phyloP scores from a whole-genome alignment of 495 filamentous ascomycete genomes.

The Neurospora hispaniola region DNA sequence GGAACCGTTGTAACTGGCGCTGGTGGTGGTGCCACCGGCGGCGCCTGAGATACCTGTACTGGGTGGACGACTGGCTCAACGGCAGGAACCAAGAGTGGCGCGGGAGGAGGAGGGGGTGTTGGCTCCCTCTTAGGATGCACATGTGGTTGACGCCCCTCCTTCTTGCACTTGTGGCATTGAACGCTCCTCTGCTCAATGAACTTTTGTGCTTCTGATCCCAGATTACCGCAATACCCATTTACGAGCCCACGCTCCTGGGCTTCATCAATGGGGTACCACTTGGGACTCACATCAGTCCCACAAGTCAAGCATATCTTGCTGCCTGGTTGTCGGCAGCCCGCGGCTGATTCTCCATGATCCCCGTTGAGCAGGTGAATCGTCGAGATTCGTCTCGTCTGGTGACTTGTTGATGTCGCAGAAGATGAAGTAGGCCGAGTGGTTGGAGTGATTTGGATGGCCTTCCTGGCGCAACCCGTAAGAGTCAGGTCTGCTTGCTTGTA shows the following conservation, averaged over 20 bases:
- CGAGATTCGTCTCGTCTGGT: conserved; percentile 30
- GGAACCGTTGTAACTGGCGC: conserved; percentile 2
- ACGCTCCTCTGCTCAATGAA: conserved; percentile 41
- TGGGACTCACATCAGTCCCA: conserved; percentile 47
- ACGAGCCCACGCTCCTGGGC: conserved; percentile 29
- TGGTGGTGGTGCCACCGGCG: conserved; percentile 36
- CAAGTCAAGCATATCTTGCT: conserved; percentile 47
- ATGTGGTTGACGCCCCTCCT: conserved; percentile 25
- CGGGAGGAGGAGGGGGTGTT: conserved; percentile 24
- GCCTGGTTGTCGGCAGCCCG: conserved; percentile 16
- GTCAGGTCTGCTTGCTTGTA: conserved; percentile 92
- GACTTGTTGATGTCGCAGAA: conserved; percentile 24
- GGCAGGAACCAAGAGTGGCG: background rate
- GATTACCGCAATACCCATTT: conserved; percentile 30
- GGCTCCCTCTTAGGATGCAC: conserved; percentile 23
- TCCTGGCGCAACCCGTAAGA: conserved; percentile 82
- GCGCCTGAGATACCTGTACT: conserved; percentile 34
- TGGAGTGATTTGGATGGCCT: conserved; percentile 47
- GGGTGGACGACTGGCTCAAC: background rate
- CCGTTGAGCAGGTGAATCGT: conserved; percentile 21
- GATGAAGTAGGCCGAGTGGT: conserved; percentile 15
- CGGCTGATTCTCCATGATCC: conserved; percentile 7
- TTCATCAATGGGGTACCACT: conserved; percentile 45
- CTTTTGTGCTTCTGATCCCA: conserved; percentile 32
- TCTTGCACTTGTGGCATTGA: conserved; percentile 49